Conservation (phyloP, 208 protist species). For the Crithidia expoeki region DNA sequence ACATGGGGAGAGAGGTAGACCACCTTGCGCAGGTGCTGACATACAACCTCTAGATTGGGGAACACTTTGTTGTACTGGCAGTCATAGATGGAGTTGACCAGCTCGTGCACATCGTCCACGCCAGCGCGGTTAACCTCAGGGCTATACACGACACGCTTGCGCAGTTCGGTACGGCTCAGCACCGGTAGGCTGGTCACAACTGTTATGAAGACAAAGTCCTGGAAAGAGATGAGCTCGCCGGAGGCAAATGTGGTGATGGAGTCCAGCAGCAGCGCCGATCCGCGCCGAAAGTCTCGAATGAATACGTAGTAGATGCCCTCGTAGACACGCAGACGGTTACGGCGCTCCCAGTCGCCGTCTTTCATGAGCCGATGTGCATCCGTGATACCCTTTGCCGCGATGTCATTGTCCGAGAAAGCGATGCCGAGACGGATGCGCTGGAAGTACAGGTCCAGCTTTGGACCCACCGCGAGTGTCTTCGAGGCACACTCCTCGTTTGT, state of each 20-base stretch:
- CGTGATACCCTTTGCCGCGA: conserved; percentile 91
- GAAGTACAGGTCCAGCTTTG: conserved; percentile 97
- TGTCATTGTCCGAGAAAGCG: conserved; percentile 94
- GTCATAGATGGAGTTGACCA: conserved; percentile 94
- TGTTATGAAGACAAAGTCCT: conserved; percentile 96
- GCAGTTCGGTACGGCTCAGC: conserved; percentile 88
- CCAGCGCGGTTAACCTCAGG: conserved; percentile 93
- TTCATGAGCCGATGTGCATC: conserved; percentile 95
- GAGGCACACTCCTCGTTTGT: conserved; percentile 91
- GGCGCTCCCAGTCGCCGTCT: conserved; percentile 98
- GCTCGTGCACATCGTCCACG: conserved; percentile 85
- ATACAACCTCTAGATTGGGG: conserved; percentile 88
- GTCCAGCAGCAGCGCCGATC: conserved; percentile 95
- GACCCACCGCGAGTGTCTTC: conserved; percentile 95
- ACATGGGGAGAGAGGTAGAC: conserved; percentile 94
- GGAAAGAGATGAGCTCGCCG: conserved; percentile 94
- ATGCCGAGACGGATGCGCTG: conserved; percentile 96
- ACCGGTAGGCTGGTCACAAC: conserved; percentile 90
- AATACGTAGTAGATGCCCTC: conserved; percentile 96
- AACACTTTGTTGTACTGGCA: conserved; percentile 97
- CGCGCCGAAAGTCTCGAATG: conserved; percentile 95
- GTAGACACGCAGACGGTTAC: conserved; percentile 99
- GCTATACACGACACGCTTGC: conserved; percentile 89
- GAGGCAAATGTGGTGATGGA: conserved; percentile 98
- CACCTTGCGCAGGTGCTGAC: conserved; percentile 89